phyloP scores from a whole-genome alignment of 148 eudicot genomes.

The Beta vulgaris region DNA sequence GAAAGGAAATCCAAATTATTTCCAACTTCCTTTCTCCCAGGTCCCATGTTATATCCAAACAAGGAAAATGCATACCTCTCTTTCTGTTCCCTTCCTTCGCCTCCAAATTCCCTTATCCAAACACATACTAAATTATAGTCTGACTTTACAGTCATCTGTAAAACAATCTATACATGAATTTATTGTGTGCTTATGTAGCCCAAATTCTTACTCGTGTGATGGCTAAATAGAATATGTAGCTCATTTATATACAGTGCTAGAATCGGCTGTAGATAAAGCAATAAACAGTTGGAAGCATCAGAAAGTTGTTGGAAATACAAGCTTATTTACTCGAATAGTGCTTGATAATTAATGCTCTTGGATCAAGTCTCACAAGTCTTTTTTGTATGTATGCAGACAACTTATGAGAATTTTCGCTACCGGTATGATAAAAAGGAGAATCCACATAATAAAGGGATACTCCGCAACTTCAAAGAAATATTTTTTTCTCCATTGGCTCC shows the following conservation, averaged over 20 bases:
- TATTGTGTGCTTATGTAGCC: neutral
- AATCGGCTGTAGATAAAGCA: neutral
- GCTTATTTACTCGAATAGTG: neutral
- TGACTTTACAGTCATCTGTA: neutral
- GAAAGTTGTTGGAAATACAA: neutral
- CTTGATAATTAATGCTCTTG: no score
- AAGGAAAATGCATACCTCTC: no score
- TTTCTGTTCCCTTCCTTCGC: no score
- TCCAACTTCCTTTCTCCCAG: no score
- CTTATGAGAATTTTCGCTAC: slow-evolving; percentile 89
- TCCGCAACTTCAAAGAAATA: slow-evolving; percentile 53
- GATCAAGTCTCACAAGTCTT: slow-evolving; percentile 13
- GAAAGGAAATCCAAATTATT: no score
- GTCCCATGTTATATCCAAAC: no score
- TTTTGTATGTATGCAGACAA: slow-evolving; percentile 57
- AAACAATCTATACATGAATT: neutral
- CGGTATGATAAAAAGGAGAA: slow-evolving; percentile 82
- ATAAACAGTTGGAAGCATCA: neutral
- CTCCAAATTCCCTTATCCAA: no score
- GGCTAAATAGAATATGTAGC: neutral
- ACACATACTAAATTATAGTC: neutral
- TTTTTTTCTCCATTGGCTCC: slow-evolving; percentile 61
- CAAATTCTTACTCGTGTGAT: neutral
- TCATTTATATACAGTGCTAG: neutral
- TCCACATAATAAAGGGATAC: slow-evolving; percentile 60